phyloP scores from a whole-genome alignment of 1,284 basidiomycete species.

The Cryptococcus sp. region DNA sequence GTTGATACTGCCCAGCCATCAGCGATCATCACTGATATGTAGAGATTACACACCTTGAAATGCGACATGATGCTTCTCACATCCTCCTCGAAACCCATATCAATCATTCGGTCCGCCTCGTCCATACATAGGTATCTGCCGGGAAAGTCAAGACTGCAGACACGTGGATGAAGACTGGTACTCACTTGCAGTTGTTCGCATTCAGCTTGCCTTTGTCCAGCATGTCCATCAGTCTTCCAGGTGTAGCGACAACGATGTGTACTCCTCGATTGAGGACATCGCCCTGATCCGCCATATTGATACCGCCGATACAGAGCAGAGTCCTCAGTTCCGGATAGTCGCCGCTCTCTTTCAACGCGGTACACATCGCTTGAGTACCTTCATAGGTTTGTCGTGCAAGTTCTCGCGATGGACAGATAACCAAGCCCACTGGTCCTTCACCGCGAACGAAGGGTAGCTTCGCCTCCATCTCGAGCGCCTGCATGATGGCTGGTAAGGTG shows the following conservation, averaged over 20 bases:
- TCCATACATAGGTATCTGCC: constrained; percentile 87
- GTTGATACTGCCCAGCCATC: constrained; percentile 68
- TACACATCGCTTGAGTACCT: constrained; percentile 83
- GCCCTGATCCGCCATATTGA: constrained; percentile 94
- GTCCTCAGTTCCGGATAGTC: constrained; percentile 81
- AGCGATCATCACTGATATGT: not conserved
- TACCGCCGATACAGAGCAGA: constrained; percentile 93
- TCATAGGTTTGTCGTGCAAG: constrained; percentile 95
- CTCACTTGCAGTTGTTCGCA: constrained; percentile 79
- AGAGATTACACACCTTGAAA: constrained; percentile 70
- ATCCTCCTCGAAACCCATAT: constrained; percentile 98
- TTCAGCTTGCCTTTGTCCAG: constrained; percentile 87
- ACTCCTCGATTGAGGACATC: constrained; percentile 86
- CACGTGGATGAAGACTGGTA: constrained; percentile 1
- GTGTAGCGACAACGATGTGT: constrained; percentile 72
- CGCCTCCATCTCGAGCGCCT: constrained; percentile 87
- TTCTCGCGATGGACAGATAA: constrained; percentile 94
- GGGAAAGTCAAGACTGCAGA: constrained; percentile 2
- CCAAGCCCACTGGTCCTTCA: constrained; percentile 92
- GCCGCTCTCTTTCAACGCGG: constrained; percentile 73
- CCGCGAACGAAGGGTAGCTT: constrained; percentile 86
- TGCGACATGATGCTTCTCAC: constrained; percentile 98
- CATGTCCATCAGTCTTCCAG: constrained; percentile 61
- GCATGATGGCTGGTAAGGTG: constrained; percentile 91
- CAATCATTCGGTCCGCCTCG: constrained; percentile 99